These are phyloP conservation scores for Mycocentrospora acerina DNA, from an alignment of 2,329 filamentous ascomycete species.

Conservation along the genomic window DNA sequence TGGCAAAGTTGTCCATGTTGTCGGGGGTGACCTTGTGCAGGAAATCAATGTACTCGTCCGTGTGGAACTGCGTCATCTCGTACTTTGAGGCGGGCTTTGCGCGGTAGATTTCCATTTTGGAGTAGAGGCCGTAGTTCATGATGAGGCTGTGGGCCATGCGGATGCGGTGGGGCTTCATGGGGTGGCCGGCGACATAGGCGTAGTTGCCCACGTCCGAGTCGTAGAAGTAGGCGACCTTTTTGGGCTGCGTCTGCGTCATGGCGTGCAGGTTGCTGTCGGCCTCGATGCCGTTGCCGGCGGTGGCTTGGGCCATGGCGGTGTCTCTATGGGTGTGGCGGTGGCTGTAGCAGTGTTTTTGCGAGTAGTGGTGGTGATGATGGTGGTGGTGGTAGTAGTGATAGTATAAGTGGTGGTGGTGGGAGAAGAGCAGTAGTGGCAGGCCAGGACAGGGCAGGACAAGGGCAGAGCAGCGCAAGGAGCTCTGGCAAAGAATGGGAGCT, in stretches of 20 bases:
- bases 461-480: too few species aligned
- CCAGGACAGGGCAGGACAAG: too few species aligned
- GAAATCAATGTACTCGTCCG: slow-evolving; percentile 72
- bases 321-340: too few species aligned
- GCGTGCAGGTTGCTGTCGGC: slow-evolving; percentile 8
- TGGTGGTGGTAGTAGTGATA: too few species aligned
- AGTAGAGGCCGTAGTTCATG: slow-evolving; percentile 74
- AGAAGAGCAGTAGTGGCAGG: too few species aligned
- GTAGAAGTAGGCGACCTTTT: slow-evolving; percentile 97
- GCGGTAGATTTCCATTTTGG: slow-evolving; percentile 70
- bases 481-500: too few species aligned
- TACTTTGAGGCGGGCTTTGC: slow-evolving; percentile 60
- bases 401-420: too few species aligned
- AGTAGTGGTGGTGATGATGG: too few species aligned
- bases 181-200: slow-evolving; percentile 79
- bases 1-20: slow-evolving; percentile 92
- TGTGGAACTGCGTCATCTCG: slow-evolving; percentile 74
- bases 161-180: slow-evolving; percentile 69
- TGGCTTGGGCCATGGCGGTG: slow-evolving; percentile 9
- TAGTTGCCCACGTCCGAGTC: slow-evolving; percentile 98
- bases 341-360: too few species aligned
- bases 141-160: slow-evolving; percentile 66
- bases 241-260: slow-evolving; percentile 45
- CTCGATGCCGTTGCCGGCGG: too few species aligned
- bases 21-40: slow-evolving; percentile 89